Base-by-base conservation (phyloP, 139 green algal species). In the Chlamydomonas sp. region DNA sequence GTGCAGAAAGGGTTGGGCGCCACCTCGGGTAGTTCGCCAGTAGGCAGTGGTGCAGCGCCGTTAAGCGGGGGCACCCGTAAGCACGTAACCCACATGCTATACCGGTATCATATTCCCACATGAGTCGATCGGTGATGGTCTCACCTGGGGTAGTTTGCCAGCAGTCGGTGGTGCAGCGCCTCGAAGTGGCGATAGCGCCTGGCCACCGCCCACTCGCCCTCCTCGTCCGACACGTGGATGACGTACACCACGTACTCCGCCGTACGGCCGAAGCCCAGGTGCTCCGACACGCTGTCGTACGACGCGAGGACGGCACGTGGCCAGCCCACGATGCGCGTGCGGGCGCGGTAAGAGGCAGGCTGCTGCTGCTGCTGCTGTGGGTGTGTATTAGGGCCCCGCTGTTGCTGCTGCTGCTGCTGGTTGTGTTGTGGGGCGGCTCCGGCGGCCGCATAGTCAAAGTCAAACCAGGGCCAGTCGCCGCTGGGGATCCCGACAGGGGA, bases 201-300 rank as follows among this genome's bases (percentile, higher is more conserved):
- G 20, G 90, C 87, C 16, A 97, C 91, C 60, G 95, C 96, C 95
- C 95, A 97, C 90, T 96, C 93, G 0, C 62, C 71, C 16, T 4
- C 87, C 4, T 86, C 84, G 66, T 97, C 94, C 2, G 90, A 91
- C 69, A 97, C 94, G 1, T 92, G 85, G 83, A 95, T 92, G 61
- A 94, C 94, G 93, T 95, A 97, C 62, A 96, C 90, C 7, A 96
- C 95, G 85, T 93, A 92, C 68, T 96, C 94, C 59, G 90, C 92
- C 16, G 60, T 79, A 2, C 68, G 82, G n/a, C 82, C 82, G 61
- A 86, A 80, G 1, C 64, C 67, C 66, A 78, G 20, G 1, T 63
- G 66, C 60, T 92, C 88, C 15, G 85, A 86, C 64, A 93, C 87
- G 31, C 96, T 90, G 71, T 96, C 93, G 0, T 92, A 93, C 5